Percentiles rank a stretch among this genome's conserved stretches.
Conservation (phyloP, 2,329 filamentous ascomycete species). For the Colletotrichum sp. region DNA sequence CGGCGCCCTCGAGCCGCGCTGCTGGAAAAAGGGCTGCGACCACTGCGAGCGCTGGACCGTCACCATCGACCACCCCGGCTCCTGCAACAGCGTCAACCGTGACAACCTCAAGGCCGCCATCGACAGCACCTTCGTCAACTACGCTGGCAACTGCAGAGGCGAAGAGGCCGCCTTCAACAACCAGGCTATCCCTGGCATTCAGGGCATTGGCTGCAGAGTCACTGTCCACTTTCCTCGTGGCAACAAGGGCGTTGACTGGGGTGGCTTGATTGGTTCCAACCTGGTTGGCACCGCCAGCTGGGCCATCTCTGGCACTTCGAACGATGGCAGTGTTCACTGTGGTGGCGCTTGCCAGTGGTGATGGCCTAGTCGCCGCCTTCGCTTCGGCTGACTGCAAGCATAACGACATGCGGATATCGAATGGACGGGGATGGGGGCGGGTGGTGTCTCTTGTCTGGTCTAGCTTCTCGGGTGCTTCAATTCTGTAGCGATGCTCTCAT, state of each 20-base stretch:
- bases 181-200: not conserved
- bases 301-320: not conserved
- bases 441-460: not conserved
- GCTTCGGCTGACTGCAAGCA: too few species aligned
- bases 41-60: not conserved
- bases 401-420: not conserved
- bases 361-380: too few species aligned
- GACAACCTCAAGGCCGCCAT: not conserved
- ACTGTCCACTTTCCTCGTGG: not conserved
- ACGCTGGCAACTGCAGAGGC: not conserved
- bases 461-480: not conserved
- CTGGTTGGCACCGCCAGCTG: not conserved
- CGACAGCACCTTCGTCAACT: not conserved
- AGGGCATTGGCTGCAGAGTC: not conserved
- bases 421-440: not conserved
- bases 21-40: not conserved
- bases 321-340: not conserved
- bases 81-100: not conserved
- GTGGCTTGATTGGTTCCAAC: not conserved
- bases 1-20: not conserved
- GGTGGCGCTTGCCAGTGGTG: slow-evolving; percentile 4
- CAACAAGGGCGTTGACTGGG: slow-evolving; percentile 8
- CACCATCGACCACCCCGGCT: not conserved
- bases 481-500: not conserved
- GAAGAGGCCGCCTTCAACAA: not conserved